Evolutionary conservation across 495 filamentous ascomycete species (phyloP), one percentile per base, ranked within the genome.

Genomic region (Penicillium cataractarum): DNA sequence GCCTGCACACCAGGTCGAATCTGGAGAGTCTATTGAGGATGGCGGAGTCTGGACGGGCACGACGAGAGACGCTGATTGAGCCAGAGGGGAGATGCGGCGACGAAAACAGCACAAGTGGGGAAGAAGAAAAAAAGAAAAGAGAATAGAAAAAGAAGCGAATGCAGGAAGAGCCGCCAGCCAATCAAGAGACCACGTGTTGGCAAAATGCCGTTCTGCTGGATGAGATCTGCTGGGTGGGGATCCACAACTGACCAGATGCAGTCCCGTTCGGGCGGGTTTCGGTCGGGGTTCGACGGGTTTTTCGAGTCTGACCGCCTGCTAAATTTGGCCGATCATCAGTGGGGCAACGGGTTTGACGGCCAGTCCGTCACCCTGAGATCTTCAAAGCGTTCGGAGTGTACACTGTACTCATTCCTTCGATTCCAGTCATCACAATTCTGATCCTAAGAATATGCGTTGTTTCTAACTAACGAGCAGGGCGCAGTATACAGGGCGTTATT

Each of bases 71-170:
- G 46, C 51, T 54, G 51, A 54, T 54, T 32, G 51, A 21, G 4
- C 17, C 15, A 12, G 1, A 17, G 15, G 10, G 12, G 54, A 26
- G 8, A 22, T 56, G 33, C 35, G 35, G 40, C 24, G 55, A 44
- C 55, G 55, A 58, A 58, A 58, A 33, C 55, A 58, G 55, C 42
- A 49, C 27, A 26, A 31, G 55, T 48, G 39, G 55, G 37, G 33
- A 55, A 35, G 6, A 24, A 51, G 17, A 33, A 29, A 13, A 57
- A 31, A 46, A 46, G 40, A 33, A 57, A 33, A 46, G 26, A 21
- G 22, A 31, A 21, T 13, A 27, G 19, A 46, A 57, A 42, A 42
- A 26, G 13, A 9, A 22, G 15, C 15, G 35, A 17, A 32, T 32
- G 49, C 49, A 52, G 49, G 55, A 32, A 21, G 7, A 37, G 9